These are phyloP conservation scores for Populus hybrid DNA, from an alignment of 441 rosid species.

Conservation along the genomic window DNA sequence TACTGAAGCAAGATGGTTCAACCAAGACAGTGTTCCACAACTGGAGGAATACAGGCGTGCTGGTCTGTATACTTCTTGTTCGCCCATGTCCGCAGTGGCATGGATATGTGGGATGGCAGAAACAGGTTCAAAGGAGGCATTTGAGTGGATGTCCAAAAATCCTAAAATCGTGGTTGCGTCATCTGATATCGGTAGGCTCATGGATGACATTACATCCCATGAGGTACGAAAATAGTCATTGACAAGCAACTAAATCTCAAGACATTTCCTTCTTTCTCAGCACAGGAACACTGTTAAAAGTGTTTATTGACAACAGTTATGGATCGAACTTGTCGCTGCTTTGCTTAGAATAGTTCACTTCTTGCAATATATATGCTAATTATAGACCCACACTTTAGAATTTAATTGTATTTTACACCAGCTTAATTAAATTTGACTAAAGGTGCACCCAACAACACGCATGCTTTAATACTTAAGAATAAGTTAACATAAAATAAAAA, in stretches of 20 bases:
- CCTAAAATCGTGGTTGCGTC: constrained; percentile 26
- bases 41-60: constrained; percentile 21
- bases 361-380: too few species aligned
- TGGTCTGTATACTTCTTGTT: not conserved
- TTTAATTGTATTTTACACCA: too few species aligned
- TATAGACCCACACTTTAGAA: too few species aligned
- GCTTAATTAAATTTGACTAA: too few species aligned
- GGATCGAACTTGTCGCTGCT: too few species aligned
- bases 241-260: too few species aligned
- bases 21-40: constrained; percentile 12
- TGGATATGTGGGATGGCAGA: constrained; percentile 23
- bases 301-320: too few species aligned
- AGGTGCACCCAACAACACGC: too few species aligned
- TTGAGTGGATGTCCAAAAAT: constrained; percentile 21
- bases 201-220: constrained; percentile 24
- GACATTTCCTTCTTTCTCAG: too few species aligned
- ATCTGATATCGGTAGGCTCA: constrained; percentile 13
- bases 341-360: too few species aligned
- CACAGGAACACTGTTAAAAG: too few species aligned
- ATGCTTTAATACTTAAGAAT: too few species aligned
- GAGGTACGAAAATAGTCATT: constrained; percentile 17
- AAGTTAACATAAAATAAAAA: not conserved
- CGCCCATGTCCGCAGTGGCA: not conserved
- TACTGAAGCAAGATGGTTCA: constrained; percentile 17
- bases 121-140: constrained; percentile 16